Base-by-base conservation (phyloP, 2,329 filamentous ascomycete genomes). In the Aschersonia sp. region DNA sequence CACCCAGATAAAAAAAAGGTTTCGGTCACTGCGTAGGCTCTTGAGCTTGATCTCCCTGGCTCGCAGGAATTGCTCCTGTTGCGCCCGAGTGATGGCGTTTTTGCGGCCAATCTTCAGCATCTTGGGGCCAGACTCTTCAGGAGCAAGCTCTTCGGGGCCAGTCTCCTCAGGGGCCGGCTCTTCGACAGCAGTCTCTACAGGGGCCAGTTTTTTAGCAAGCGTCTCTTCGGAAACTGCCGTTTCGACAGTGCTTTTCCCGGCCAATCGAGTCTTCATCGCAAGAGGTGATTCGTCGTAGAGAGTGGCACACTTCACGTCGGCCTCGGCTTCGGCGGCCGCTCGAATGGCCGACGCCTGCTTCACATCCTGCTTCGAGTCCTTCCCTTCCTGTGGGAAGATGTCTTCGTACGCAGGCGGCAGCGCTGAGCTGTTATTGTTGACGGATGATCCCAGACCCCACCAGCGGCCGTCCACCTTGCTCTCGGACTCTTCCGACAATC, bases 381-480 rank as follows among this genome's bases (percentile, higher is more conserved):
- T 52, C 43, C 71, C 68, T 47, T 69, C 63, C 41, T 68, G 66
- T 2, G 84, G 85, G 60, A 80, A 92, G 31, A 92, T 76, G 44
- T 89, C 86, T 47, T 88, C 81, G 54, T 92, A 92, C 0, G 86
- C 77, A 8, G 86, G 86, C 7, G 85, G 85, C 33, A 76, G 70
- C 4, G 71, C 67, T 8, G 76, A 64, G 31, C 37, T 30, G 40
- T 65, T 66, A 22, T 64, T 68, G 12, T 67, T 64, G 55, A 73
- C 69, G 39, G 71, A 65, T 7, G 78, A 78, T 43, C 82, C 73
- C 31, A 82, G 66, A 57, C 83, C 80, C 76, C 80, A 85, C 81
- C 83, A 85, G 50, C 73, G 72, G 54, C 69, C 69, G 46, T 79
- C 73, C 47, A 69, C 60, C 46, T 72, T 73, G 40, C 62, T 52